Conservation (phyloP, 2,329 filamentous ascomycete genomes). For the Dactylonectria macrodidyma region DNA sequence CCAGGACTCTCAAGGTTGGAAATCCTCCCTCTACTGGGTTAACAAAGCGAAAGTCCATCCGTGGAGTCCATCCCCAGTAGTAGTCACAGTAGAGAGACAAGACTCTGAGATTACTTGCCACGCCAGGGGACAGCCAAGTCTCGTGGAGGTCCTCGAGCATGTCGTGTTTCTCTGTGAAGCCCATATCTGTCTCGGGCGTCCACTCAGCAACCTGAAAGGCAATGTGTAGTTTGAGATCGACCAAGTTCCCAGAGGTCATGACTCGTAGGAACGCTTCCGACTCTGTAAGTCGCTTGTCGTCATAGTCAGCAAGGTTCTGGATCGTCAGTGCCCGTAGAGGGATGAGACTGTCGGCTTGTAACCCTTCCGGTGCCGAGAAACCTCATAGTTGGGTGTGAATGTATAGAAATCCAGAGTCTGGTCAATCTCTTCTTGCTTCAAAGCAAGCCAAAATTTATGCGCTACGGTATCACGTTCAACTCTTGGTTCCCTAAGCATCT, state of each 20-base stretch:
- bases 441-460: too few species aligned
- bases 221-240: neutral
- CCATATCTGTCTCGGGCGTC: too few species aligned
- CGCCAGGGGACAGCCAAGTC: neutral
- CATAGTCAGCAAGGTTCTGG: neutral
- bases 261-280: neutral
- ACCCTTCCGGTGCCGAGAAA: too few species aligned
- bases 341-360: too few species aligned
- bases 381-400: too few species aligned
- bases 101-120: neutral
- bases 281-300: neutral
- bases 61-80: neutral
- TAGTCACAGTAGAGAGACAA: neutral
- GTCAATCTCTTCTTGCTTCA: too few species aligned
- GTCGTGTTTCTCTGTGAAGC: neutral
- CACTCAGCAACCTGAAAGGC: neutral
- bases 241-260: neutral
- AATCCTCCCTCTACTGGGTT: neutral
- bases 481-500: too few species aligned
- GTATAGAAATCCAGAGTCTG: too few species aligned
- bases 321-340: neutral
- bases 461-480: too few species aligned
- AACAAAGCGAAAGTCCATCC: neutral
- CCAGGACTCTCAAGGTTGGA: neutral
- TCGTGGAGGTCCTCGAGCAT: neutral